phyloP scores from a whole-genome alignment of 2,329 filamentous ascomycete species.

The Grosmannia huntii region DNA sequence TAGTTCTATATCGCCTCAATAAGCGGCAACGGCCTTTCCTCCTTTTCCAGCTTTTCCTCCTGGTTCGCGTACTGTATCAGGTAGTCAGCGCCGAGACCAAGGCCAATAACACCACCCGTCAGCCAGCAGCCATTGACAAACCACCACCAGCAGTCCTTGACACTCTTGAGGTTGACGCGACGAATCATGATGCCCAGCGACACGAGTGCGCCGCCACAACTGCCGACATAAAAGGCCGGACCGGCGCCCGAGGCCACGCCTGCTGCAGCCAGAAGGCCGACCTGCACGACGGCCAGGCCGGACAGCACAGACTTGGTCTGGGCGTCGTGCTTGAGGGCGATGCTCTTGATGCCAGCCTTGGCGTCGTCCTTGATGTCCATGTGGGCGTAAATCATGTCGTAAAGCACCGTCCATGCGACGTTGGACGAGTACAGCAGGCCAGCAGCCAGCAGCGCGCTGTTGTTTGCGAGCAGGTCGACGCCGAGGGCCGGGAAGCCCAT shows the following conservation, averaged over 20 bases:
- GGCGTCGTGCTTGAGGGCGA: constrained; percentile 65
- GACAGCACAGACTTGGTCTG: constrained; percentile 66
- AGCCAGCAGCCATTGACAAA: constrained; percentile 60
- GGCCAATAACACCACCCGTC: constrained; percentile 49
- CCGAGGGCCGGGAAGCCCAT: constrained; percentile 80
- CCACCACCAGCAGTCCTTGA: constrained; percentile 65
- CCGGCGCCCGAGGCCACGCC: constrained; percentile 56
- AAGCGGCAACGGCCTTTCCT: neutral
- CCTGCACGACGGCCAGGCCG: constrained; percentile 55
- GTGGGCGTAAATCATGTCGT: constrained; percentile 89
- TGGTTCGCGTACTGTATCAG: constrained; percentile 30
- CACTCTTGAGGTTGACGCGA: constrained; percentile 50
- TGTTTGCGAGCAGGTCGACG: constrained; percentile 56
- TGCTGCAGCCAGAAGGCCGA: constrained; percentile 56
- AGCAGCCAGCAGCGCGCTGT: constrained; percentile 50
- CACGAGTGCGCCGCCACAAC: constrained; percentile 50
- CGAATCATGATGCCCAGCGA: constrained; percentile 55
- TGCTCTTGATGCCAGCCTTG: constrained; percentile 80
- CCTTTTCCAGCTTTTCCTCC: constrained; percentile 9
- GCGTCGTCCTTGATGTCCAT: constrained; percentile 82
- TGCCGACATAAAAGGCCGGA: constrained; percentile 54
- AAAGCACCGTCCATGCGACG: constrained; percentile 74
- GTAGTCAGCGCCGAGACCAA: constrained; percentile 49
- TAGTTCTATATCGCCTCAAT: neutral
- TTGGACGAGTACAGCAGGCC: constrained; percentile 64